Evolutionary conservation across 192 early-diverging fungal genomes (phyloP).

Genomic region (Coemansia aciculifera): DNA sequence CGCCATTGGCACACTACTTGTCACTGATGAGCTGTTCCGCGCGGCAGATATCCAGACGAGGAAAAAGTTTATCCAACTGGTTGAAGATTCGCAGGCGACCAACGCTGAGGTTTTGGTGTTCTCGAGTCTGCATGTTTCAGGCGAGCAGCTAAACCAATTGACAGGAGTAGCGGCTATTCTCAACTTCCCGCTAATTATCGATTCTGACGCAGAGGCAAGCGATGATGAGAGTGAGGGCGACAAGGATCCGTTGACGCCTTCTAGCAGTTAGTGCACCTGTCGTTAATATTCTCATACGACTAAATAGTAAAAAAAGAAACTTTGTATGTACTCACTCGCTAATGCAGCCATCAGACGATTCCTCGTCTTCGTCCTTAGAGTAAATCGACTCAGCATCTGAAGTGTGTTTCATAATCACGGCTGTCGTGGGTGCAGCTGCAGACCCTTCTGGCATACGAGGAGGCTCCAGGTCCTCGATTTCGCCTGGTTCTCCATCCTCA

Average conservation of each 20-base stretch:
- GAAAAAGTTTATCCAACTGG: constrained; percentile 81
- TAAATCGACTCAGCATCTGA: neutral
- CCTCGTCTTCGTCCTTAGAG: neutral
- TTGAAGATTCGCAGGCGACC: constrained; percentile 72
- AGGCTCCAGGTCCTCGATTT: constrained; percentile 37
- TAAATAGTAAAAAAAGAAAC: neutral
- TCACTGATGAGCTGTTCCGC: constrained; percentile 92
- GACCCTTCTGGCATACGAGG: neutral
- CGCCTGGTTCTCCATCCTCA: constrained; percentile 51
- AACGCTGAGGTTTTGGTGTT: constrained; percentile 86
- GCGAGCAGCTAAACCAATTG: constrained; percentile 93
- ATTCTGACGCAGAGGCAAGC: constrained; percentile 63
- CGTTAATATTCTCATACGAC: too few species aligned
- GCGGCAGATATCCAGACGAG: constrained; percentile 84
- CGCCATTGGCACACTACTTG: constrained; percentile 83
- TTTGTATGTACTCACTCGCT: constrained; percentile 4
- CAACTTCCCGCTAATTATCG: constrained; percentile 86
- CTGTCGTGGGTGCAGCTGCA: neutral
- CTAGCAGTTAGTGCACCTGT: neutral
- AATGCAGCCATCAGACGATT: constrained; percentile 7
- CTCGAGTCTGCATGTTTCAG: constrained; percentile 91
- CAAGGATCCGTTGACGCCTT: neutral
- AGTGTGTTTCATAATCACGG: neutral
- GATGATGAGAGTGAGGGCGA: constrained; percentile 20
- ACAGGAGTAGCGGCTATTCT: constrained; percentile 94